Evolutionary conservation across 2,329 filamentous ascomycete species (phyloP), one percentile per base, ranked within the genome.

Genomic region (Amauroascus niger): DNA sequence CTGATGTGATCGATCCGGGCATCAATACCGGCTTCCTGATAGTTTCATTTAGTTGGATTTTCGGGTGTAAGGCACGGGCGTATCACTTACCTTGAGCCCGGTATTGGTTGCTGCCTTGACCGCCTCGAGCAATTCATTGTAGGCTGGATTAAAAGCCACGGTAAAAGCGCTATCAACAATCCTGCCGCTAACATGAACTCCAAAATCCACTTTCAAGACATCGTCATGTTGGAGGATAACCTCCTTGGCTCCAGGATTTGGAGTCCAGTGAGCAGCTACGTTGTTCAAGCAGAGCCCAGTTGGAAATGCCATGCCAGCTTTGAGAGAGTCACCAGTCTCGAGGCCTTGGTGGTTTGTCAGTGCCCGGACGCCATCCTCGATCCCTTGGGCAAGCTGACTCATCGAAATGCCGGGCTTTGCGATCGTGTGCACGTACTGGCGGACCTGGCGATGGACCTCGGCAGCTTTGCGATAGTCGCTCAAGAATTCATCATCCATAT

Each of bases 81-180:
- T n/a, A n/a, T n/a, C n/a, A n/a, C n/a, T n/a, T n/a, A n/a, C n/a
- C n/a, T n/a, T n/a, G n/a, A 79, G 61, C 7, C 72, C 76, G 47
- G 74, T 73, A 69, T 89, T 87, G 54, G 86, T 90, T 13, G 87
- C 85, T 54, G 81, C 86, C 69, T 81, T 82, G 55, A 89, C 86
- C 2, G 86, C 83, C 43, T 79, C 76, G 33, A 91, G 78, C 26
- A 91, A 75, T 63, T 84, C 84, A 67, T 90, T 84, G 68, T 88
- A 90, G 59, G 78, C 79, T 22, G 79, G 80, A 62, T 90, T 83
- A 64, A 87, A 90, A 0, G 85, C 77, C 69, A 90, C 76, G 8
- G 87, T 90, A 65, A 89, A 91, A 5, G 87, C 87, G 59, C 82
- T 86, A 72, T 91, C 86, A 55, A 90, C 85, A 64, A 90, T 91